Base-by-base conservation (phyloP, 2,329 filamentous ascomycete species). In the Fusarium siculi region DNA sequence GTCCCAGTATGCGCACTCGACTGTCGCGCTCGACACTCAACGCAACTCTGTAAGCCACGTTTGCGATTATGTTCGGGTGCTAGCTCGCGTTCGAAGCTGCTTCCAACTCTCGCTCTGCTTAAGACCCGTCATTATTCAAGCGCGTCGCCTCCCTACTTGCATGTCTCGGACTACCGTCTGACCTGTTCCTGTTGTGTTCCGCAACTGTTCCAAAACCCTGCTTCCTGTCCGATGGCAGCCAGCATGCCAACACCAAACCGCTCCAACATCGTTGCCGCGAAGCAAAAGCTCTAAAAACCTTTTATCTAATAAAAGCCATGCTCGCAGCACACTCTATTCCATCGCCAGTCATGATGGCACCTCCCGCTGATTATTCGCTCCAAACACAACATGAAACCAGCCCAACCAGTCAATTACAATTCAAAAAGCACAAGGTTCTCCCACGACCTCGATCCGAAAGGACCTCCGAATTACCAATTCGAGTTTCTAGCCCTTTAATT, bases 391-490 rank as follows among this genome's bases (percentile, higher is more conserved):
- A 78, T 49, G 68, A 78, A 66, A 73, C 77, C 59, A 74, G 69
- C 68, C 70, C 78, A 47, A 77, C 74, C 32, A 76, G 74, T 42
- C 81, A 82, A 56, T 80, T 80, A 65, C 83, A 82, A 69, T 86
- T 86, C 79, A 86, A 83, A 74, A 86, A 81, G 72, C 85, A 86
- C 78, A 86, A 86, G 78, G 72, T 80, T 54, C 76, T 87, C 30
- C 85, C 85, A 67, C 81, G 76, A 58, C 82, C 82, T 46, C 78
- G 66, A 16, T 75, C 72, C 63, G 76, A 80, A 44, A 76, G 74
- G 57, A 61, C 68, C 6, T 66, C 71, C 44, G 76, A 79, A 56
- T 66, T 69, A 69, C 76, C 71, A 66, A 71, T 68, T 47, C 65
- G 73, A 46, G 57, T 78, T 72, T 72, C 76, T 59, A 73, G 66